These are phyloP conservation scores for Fusarium globosum DNA, from an alignment of 2,329 filamentous ascomycete species.

Conservation along the genomic window DNA sequence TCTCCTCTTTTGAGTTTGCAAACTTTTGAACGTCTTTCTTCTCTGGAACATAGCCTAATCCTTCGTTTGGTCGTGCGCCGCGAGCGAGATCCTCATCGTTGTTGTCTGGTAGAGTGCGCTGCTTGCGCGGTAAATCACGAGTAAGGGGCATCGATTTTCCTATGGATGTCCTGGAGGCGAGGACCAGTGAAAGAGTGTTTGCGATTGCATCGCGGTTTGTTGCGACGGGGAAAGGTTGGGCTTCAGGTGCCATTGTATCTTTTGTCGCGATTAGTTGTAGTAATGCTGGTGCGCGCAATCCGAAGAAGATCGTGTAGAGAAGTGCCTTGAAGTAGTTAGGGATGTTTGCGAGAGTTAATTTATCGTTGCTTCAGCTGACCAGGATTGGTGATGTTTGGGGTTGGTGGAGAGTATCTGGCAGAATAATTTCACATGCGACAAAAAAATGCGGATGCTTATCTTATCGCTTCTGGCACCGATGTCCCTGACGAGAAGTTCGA, in stretches of 20 bases:
- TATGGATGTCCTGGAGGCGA: conserved; percentile 50
- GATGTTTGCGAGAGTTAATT: neutral
- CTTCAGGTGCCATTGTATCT: conserved; percentile 37
- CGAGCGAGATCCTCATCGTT: conserved; percentile 45
- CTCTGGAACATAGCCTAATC: conserved; percentile 54
- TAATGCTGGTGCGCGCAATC: neutral
- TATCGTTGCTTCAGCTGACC: neutral
- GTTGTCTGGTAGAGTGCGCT: conserved; percentile 19
- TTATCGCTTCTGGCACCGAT: conserved; percentile 27
- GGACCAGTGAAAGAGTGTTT: conserved; percentile 57
- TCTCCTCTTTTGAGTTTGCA: conserved; percentile 43
- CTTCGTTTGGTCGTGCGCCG: conserved; percentile 50
- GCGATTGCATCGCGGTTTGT: conserved; percentile 53
- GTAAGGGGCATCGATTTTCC: conserved; percentile 47
- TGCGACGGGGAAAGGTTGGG: conserved; percentile 50
- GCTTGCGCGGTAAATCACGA: conserved; percentile 24
- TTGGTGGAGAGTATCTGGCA: conserved; percentile 26
- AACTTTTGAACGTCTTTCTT: conserved; percentile 37
- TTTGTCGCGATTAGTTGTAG: neutral
- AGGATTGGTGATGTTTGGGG: conserved; percentile 22
- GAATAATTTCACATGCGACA: conserved; percentile 44
- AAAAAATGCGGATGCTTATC: conserved; percentile 31
- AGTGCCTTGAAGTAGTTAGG: too few species aligned
- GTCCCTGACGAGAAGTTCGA: neutral
- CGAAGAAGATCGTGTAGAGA: neutral